phyloP scores from a whole-genome alignment of 345 rosid species.

The Aquilaria malaccensis region DNA sequence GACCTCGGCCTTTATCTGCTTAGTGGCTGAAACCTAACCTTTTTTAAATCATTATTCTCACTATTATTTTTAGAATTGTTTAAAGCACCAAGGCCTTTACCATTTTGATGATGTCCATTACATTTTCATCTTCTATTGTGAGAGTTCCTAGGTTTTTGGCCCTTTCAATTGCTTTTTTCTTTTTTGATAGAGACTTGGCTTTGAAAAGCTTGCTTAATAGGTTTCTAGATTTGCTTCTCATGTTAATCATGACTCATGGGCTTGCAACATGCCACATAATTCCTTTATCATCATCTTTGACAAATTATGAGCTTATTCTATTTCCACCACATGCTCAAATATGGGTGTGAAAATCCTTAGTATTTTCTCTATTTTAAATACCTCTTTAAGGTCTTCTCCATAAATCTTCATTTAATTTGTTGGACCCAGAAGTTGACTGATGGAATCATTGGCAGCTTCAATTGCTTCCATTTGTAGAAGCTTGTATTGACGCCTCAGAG shows the following conservation, averaged over 20 bases:
- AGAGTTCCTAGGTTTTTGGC: not conserved
- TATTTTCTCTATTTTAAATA: not conserved
- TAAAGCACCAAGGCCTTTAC: no score
- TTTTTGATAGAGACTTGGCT: not conserved
- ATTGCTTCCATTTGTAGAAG: not conserved
- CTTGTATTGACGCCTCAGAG: not conserved
- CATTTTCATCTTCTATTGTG: not conserved
- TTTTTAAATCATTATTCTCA: no score
- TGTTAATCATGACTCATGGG: not conserved
- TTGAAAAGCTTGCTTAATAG: not conserved
- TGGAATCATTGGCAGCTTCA: not conserved
- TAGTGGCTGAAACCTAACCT: no score
- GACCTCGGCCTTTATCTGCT: not conserved
- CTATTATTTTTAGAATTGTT: no score
- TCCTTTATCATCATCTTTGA: not conserved
- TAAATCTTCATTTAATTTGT: not conserved
- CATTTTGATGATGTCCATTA: no score
- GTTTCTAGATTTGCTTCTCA: not conserved
- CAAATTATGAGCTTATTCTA: constrained; percentile 1
- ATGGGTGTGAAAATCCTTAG: not conserved
- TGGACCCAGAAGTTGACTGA: not conserved
- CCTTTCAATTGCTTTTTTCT: not conserved
- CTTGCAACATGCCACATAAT: not conserved
- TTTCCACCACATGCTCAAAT: constrained; percentile 2
- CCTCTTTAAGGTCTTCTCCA: not conserved